These are phyloP conservation scores for Penicillium bovifimosum DNA, from an alignment of 495 filamentous ascomycete genomes.

Conservation along the genomic window DNA sequence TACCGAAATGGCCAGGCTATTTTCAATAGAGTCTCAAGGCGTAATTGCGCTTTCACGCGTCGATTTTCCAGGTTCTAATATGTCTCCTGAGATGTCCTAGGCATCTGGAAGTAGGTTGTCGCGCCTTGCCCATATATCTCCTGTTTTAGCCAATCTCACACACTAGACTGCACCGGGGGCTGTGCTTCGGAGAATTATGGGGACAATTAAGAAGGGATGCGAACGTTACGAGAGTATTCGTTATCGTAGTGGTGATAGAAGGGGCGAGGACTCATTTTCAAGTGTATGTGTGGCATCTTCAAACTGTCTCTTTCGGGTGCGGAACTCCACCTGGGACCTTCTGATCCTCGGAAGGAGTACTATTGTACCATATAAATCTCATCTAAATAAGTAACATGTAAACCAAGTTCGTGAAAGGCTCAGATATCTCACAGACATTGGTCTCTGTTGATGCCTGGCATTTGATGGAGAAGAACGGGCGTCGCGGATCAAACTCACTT, in stretches of 20 bases:
- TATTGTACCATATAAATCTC: neutral
- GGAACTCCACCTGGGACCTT: neutral
- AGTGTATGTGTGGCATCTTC: neutral
- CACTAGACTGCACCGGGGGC: too few species aligned
- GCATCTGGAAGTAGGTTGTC: neutral
- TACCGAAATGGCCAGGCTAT: neutral
- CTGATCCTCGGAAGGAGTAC: neutral
- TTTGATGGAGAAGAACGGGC: too few species aligned
- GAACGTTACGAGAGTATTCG: too few species aligned
- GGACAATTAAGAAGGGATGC: too few species aligned
- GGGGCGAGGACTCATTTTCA: neutral
- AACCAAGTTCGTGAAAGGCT: neutral
- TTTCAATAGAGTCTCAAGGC: too few species aligned
- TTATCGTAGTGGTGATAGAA: neutral
- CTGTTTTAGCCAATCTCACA: neutral
- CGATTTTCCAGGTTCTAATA: neutral
- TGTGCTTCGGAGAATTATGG: too few species aligned
- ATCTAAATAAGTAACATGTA: slow-evolving; percentile 1
- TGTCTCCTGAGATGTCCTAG: too few species aligned
- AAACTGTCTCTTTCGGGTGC: neutral
- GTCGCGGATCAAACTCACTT: too few species aligned
- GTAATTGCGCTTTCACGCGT: neutral
- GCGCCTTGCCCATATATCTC: neutral
- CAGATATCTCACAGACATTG: neutral
- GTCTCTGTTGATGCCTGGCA: neutral